Evolutionary conservation across 148 eudicot species (phyloP).

Genomic region (Cornus kousa): DNA sequence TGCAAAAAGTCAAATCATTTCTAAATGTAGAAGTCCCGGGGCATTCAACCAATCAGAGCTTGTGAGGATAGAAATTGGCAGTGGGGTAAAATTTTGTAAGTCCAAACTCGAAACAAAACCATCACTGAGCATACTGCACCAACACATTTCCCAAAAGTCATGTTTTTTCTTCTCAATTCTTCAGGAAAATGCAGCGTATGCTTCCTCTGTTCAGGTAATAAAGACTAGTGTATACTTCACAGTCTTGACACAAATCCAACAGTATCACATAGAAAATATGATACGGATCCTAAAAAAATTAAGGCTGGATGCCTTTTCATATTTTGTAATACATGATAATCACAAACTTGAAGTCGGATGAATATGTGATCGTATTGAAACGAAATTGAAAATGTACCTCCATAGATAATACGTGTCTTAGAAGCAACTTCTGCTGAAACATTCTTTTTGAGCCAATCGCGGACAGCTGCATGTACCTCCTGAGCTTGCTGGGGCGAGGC

Average conservation of each 20-base stretch:
- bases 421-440: constrained; percentile 95
- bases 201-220: too few relatives aligned
- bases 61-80: not conserved
- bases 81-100: not conserved
- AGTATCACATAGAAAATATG: not conserved
- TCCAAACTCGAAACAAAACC: not conserved
- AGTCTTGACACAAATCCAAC: not conserved
- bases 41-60: not conserved
- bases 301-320: not conserved
- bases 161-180: not conserved
- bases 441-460: constrained; percentile 94
- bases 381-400: constrained; percentile 52
- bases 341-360: not conserved
- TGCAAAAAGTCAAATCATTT: not conserved
- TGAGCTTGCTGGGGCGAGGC: constrained; percentile 95
- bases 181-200: not conserved
- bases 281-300: not conserved
- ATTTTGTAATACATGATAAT: not conserved
- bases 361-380: not conserved
- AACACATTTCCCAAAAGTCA: not conserved
- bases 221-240: not conserved
- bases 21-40: not conserved
- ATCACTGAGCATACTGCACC: not conserved
- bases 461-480: constrained; percentile 89
- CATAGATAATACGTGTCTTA: constrained; percentile 92